Evolutionary conservation across 192 early-diverging fungal genomes (phyloP).

Genomic region (Entophlyctis helioformis): DNA sequence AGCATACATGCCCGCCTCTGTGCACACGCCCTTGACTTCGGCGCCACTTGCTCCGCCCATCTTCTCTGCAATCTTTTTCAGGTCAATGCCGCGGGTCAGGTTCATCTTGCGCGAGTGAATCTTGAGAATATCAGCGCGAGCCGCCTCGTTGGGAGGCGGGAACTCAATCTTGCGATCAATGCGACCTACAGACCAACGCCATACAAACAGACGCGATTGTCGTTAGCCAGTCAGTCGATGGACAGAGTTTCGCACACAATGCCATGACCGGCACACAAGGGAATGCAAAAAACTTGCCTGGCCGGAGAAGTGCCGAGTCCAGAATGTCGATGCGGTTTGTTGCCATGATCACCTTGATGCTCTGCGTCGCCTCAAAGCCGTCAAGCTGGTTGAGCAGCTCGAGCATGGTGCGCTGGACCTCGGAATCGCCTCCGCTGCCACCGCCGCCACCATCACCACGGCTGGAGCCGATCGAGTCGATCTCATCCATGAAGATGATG

Average conservation of each 20-base stretch:
- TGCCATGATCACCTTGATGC: slow-evolving; percentile 81
- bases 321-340: slow-evolving; percentile 97
- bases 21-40: slow-evolving; percentile 96
- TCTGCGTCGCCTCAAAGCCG: slow-evolving; percentile 66
- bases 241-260: no score
- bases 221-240: no score
- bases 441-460: slow-evolving; percentile 86
- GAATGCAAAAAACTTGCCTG: no score
- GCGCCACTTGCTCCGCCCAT: slow-evolving; percentile 96
- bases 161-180: slow-evolving; percentile 98
- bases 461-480: slow-evolving; percentile 94
- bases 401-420: slow-evolving; percentile 98
- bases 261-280: no score
- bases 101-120: slow-evolving; percentile 77
- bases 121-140: slow-evolving; percentile 86
- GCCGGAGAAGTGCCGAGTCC: slow-evolving; percentile 88
- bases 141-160: slow-evolving; percentile 93
- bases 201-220: no score
- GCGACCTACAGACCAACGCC: no score
- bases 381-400: slow-evolving; percentile 98
- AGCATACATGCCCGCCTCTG: slow-evolving; percentile 98
- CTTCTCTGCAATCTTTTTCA: slow-evolving; percentile 85
- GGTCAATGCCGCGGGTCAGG: slow-evolving; percentile 83
- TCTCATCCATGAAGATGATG: slow-evolving; percentile 98
- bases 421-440: slow-evolving; percentile 74